Evolutionary conservation across 495 filamentous ascomycete species (phyloP).

Genomic region (Tuber indicum): DNA sequence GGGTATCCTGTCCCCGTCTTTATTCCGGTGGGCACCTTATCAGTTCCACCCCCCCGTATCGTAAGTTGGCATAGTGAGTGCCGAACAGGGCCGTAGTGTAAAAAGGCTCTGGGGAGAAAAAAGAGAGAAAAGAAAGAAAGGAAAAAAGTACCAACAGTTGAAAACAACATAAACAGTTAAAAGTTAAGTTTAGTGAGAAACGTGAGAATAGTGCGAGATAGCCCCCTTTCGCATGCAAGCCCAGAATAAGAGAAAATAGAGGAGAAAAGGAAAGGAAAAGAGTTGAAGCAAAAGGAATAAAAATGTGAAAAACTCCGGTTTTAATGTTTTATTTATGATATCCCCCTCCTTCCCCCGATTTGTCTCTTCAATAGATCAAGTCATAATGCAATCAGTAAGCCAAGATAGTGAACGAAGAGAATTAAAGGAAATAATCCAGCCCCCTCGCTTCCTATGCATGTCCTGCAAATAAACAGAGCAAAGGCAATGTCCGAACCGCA

Average conservation of each 20-base stretch:
- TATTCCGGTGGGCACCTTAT: too few relatives aligned
- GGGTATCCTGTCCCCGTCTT: too few relatives aligned
- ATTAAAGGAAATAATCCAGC: background rate
- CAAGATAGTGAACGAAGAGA: background rate
- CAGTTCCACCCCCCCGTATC: too few relatives aligned
- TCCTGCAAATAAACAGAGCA: background rate
- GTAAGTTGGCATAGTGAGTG: background rate
- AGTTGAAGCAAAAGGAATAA: background rate
- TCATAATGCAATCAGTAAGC: background rate
- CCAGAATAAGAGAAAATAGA: background rate
- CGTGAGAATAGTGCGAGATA: slow-evolving; percentile 1
- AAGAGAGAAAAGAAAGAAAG: background rate
- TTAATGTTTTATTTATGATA: slow-evolving; percentile 3
- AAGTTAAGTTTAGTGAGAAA: background rate
- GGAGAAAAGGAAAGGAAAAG: background rate
- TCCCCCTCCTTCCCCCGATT: background rate
- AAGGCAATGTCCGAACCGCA: background rate
- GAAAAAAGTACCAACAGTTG: background rate
- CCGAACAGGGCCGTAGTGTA: background rate
- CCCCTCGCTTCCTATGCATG: background rate
- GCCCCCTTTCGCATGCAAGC: background rate
- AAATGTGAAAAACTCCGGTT: slow-evolving; percentile 1
- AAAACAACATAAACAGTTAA: background rate
- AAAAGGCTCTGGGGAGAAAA: background rate
- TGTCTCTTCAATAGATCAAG: background rate